A percentile compares a stretch with the other conserved stretches of the same genome.
phyloP scores from a whole-genome alignment of 2,329 filamentous ascomycete species.

The Didymella arachidicola region DNA sequence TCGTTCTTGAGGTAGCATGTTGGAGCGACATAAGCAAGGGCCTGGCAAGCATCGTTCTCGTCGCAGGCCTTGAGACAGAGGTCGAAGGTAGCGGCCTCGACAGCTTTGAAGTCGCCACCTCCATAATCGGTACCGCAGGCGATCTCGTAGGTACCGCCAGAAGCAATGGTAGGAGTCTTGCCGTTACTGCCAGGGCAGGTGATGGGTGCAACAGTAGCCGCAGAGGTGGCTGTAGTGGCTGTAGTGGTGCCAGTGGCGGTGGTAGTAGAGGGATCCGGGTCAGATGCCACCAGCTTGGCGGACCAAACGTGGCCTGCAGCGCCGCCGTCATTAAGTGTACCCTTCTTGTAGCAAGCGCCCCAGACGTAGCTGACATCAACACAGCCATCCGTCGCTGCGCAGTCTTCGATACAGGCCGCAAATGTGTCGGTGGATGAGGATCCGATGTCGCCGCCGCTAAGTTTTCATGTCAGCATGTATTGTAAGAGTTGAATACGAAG shows the following conservation, averaged over 20 bases:
- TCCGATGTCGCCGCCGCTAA: conserved; percentile 15
- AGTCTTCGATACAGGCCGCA: conserved; percentile 19
- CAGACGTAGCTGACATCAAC: conserved; percentile 18
- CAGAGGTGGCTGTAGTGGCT: not conserved
- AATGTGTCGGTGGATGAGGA: conserved; percentile 12
- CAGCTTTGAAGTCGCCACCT: conserved; percentile 16
- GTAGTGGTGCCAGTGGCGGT: conserved; percentile 2
- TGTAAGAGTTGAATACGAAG: not conserved
- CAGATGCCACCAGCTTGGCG: conserved; percentile 10
- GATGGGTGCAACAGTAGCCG: conserved; percentile 2
- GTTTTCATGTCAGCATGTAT: not conserved
- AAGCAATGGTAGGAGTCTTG: conserved; percentile 10
- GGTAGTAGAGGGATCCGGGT: conserved; percentile 2
- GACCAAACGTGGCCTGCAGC: conserved; percentile 17
- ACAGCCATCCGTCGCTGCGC: conserved; percentile 13
- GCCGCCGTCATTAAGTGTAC: conserved; percentile 12
- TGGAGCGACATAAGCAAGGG: conserved; percentile 10
- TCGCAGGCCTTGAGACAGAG: conserved; percentile 17
- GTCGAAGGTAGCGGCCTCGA: conserved; percentile 14
- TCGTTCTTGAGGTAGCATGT: conserved; percentile 19
- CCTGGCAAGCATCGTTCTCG: conserved; percentile 16
- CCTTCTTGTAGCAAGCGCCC: conserved; percentile 18
- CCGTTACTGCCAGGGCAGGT: conserved; percentile 15
- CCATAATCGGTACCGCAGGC: conserved; percentile 13
- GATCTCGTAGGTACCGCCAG: conserved; percentile 18